Conservation (phyloP, 768 basidiomycete species). For the Kwoniella bestiolae region DNA sequence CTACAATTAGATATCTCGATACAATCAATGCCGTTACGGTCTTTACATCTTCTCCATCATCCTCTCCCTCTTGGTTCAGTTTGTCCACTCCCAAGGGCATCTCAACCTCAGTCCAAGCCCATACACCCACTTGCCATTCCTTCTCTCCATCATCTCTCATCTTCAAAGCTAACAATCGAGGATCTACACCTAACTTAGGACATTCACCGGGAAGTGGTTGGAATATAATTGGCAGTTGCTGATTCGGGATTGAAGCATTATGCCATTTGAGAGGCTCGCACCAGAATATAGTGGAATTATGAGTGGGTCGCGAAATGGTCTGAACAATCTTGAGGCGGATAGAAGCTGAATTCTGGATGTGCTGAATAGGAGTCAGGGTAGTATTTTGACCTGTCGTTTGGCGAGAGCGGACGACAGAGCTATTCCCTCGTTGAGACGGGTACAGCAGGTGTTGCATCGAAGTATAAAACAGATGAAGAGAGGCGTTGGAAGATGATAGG, state of each 20-base stretch:
- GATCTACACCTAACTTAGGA: conserved; percentile 35
- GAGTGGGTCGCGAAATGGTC: conserved; percentile 8
- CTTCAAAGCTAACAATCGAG: conserved; percentile 23
- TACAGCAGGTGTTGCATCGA: conserved; percentile 35
- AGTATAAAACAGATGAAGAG: conserved; percentile 46
- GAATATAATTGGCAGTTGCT: conserved; percentile 27
- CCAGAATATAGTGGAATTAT: conserved; percentile 28
- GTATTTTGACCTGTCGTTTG: background rate
- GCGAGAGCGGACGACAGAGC: conserved; percentile 3
- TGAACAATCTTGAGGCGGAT: conserved; percentile 8
- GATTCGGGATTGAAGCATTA: background rate
- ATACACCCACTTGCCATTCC: conserved; percentile 16
- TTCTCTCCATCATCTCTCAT: conserved; percentile 12
- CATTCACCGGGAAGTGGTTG: conserved; percentile 31
- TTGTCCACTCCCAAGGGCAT: background rate
- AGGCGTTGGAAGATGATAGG: conserved; percentile 31
- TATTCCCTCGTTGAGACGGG: conserved; percentile 14
- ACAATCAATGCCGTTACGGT: conserved; percentile 22
- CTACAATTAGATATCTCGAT: conserved; percentile 42
- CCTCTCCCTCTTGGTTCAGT: background rate
- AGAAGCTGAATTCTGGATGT: conserved; percentile 18
- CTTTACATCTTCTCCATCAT: background rate
- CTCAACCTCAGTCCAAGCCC: conserved; percentile 30
- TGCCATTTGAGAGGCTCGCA: conserved; percentile 15
- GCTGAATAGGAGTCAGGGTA: conserved; percentile 1